Evolutionary conservation across 805 yeast genomes (phyloP).

Genomic region (Hanseniaspora occidentalis): DNA sequence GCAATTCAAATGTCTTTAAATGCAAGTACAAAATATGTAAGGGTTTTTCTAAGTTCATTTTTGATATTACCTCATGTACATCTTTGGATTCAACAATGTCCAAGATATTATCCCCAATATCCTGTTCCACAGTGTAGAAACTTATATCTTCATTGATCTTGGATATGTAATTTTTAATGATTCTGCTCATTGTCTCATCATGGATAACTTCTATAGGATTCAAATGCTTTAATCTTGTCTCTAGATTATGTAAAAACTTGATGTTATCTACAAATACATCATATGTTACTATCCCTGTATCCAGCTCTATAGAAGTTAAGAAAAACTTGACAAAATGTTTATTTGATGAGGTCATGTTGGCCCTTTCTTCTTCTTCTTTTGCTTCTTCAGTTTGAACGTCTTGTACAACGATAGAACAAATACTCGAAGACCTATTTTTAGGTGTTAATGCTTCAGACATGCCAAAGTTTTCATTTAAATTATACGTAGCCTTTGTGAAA

Average conservation of each 20-base stretch:
- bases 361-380: too few species aligned
- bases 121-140: background rate
- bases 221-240: slow-evolving; percentile 60
- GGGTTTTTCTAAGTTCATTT: slow-evolving; percentile 18
- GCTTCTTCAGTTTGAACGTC: slow-evolving; percentile 12
- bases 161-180: slow-evolving; percentile 15
- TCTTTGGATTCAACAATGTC: slow-evolving; percentile 1
- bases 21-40: slow-evolving; percentile 36
- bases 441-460: background rate
- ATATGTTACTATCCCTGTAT: slow-evolving; percentile 64
- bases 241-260: slow-evolving; percentile 43
- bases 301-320: slow-evolving; percentile 45
- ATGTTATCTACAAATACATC: slow-evolving; percentile 57
- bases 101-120: background rate
- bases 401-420: slow-evolving; percentile 15
- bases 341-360: too few species aligned
- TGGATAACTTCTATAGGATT: slow-evolving; percentile 63
- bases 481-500: slow-evolving; percentile 74
- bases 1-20: slow-evolving; percentile 33
- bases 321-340: too few species aligned
- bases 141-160: background rate
- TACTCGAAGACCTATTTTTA: slow-evolving; percentile 8
- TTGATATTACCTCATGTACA: background rate
- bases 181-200: slow-evolving; percentile 14
- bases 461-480: slow-evolving; percentile 18